Percentiles rank a stretch among this genome's conserved stretches.
These are phyloP conservation scores for Termitomyces sp. DNA, from an alignment of 1,284 basidiomycete species.

Conservation along the genomic window DNA sequence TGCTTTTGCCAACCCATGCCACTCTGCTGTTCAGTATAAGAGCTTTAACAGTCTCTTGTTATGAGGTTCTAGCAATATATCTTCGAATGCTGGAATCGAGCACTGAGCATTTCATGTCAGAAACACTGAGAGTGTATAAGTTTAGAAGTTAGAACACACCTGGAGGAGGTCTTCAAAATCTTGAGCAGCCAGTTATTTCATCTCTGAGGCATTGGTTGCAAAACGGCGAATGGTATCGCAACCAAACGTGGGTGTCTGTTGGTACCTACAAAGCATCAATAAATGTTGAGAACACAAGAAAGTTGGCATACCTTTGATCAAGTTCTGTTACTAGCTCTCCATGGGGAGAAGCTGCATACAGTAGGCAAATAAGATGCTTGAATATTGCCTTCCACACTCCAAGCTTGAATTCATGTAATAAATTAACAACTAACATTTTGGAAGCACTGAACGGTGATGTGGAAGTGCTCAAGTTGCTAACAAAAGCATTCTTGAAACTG, in stretches of 20 bases:
- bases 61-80: conserved; percentile 25
- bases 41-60: conserved; percentile 26
- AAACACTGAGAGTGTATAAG: background rate
- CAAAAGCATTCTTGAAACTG: conserved; percentile 11
- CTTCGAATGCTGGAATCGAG: conserved; percentile 34
- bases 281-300: background rate
- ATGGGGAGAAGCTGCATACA: conserved; percentile 10
- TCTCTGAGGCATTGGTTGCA: conserved; percentile 24
- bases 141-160: conserved; percentile 17
- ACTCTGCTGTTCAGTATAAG: conserved; percentile 24
- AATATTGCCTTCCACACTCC: conserved; percentile 26
- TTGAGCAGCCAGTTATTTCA: conserved; percentile 27
- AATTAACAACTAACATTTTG: conserved; percentile 20
- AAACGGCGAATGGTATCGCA: conserved; percentile 24
- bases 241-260: conserved; percentile 24
- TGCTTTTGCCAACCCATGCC: conserved; percentile 36
- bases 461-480: background rate
- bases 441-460: conserved; percentile 9
- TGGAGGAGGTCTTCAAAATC: conserved; percentile 33
- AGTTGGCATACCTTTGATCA: conserved; percentile 20
- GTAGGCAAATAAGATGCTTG: conserved; percentile 21
- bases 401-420: conserved; percentile 26
- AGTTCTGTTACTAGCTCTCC: conserved; percentile 18
- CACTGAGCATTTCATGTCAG: conserved; percentile 22
- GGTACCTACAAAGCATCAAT: conserved; percentile 11